phyloP scores from a whole-genome alignment of 805 yeast genomes.

The Metschnikowia matae region DNA sequence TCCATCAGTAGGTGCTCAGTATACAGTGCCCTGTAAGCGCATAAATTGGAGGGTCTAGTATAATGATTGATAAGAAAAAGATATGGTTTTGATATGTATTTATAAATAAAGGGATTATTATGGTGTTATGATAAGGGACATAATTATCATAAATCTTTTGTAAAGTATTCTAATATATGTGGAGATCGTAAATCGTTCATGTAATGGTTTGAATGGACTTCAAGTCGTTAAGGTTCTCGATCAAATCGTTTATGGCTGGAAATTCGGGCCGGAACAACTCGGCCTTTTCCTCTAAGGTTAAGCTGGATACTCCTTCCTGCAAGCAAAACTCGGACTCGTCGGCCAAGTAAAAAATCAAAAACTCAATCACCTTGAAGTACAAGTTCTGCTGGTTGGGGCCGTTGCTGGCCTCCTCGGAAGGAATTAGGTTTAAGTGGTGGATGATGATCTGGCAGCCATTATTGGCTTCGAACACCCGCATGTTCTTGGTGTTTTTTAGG shows the following conservation, averaged over 20 bases:
- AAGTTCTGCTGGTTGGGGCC: slow-evolving; percentile 40
- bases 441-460: slow-evolving; percentile 56
- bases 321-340: slow-evolving; percentile 47
- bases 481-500: slow-evolving; percentile 52
- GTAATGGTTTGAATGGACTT: slow-evolving; percentile 5
- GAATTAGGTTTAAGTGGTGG: slow-evolving; percentile 22
- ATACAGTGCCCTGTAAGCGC: neutral
- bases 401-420: neutral
- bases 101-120: no score
- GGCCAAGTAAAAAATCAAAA: slow-evolving; percentile 60
- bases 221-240: slow-evolving; percentile 34
- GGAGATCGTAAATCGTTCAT: neutral
- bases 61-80: no score
- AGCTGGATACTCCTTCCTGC: slow-evolving; percentile 3
- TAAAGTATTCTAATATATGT: neutral
- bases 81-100: no score
- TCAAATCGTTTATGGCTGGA: slow-evolving; percentile 37
- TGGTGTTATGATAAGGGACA: no score
- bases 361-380: slow-evolving; percentile 63
- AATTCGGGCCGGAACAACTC: slow-evolving; percentile 33
- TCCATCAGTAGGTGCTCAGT: neutral
- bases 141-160: neutral
- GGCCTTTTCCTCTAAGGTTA: slow-evolving; percentile 26
- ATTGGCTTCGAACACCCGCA: slow-evolving; percentile 54
- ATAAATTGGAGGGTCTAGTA: no score